Conservation (phyloP, 306 rosid genomes). For the Rosa rugosa region DNA sequence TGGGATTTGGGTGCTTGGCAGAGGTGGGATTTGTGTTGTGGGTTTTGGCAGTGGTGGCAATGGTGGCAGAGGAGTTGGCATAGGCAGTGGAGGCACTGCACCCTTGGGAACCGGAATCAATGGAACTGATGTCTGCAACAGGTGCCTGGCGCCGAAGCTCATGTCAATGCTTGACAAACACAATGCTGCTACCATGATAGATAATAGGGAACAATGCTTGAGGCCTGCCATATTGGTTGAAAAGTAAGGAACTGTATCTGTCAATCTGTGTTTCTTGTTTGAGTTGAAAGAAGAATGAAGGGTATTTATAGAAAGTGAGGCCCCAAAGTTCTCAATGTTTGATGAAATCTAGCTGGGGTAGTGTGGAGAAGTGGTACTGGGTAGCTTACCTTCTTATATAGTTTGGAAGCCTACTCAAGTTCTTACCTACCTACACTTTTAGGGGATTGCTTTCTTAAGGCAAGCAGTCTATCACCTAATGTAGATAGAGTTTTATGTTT, state of each 20-base stretch:
- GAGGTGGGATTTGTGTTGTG: constrained; percentile 6
- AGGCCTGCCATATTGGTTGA: constrained; percentile 17
- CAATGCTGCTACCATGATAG: constrained; percentile 17
- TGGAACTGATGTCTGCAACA: constrained; percentile 23
- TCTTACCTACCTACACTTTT: background rate
- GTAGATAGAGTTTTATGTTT: no score
- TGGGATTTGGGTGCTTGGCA: constrained; percentile 17
- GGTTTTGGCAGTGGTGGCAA: constrained; percentile 22
- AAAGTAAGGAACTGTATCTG: background rate
- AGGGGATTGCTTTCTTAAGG: background rate
- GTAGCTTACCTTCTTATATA: background rate
- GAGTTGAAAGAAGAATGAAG: background rate
- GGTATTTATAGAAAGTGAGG: constrained; percentile 8
- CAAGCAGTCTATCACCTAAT: background rate
- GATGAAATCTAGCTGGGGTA: constrained; percentile 5
- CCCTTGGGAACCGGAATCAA: background rate
- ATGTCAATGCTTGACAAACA: constrained; percentile 26
- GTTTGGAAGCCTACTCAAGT: background rate
- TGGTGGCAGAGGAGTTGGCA: background rate
- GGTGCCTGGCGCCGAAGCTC: constrained; percentile 28
- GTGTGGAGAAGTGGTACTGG: background rate
- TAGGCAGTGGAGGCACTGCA: background rate
- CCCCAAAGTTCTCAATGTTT: background rate
- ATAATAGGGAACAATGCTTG: background rate
- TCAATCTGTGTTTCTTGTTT: background rate